phyloP scores from a whole-genome alignment of 1,284 basidiomycete species.

The Inonotus hispidus region DNA sequence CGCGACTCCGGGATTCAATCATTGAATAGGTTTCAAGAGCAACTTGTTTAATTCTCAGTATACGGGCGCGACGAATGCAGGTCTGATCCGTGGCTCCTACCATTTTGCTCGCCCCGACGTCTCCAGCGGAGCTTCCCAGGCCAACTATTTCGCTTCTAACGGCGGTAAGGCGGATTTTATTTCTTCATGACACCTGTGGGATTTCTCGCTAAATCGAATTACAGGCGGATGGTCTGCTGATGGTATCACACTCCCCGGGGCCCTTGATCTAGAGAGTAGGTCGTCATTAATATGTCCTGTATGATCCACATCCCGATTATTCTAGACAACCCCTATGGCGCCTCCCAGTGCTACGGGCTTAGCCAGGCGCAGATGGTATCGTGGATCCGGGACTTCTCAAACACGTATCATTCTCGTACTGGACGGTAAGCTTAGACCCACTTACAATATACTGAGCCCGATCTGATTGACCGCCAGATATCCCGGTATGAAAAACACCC shows the following conservation, averaged over 20 bases:
- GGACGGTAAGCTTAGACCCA: slow-evolving; percentile 34
- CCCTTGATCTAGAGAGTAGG: slow-evolving; percentile 60
- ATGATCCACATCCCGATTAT: not conserved
- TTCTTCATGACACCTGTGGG: not conserved
- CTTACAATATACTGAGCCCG: slow-evolving; percentile 15
- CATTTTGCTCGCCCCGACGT: slow-evolving; percentile 54
- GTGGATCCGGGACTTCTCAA: slow-evolving; percentile 59
- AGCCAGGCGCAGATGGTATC: slow-evolving; percentile 48
- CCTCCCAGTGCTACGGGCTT: slow-evolving; percentile 54
- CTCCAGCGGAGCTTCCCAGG: slow-evolving; percentile 53
- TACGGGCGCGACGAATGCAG: slow-evolving; percentile 47
- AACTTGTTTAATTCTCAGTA: slow-evolving; percentile 45
- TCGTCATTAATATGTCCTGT: not conserved
- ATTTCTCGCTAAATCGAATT: slow-evolving; percentile 6
- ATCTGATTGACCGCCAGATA: slow-evolving; percentile 26
- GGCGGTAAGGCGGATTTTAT: slow-evolving; percentile 38
- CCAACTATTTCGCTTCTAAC: slow-evolving; percentile 53
- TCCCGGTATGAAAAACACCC: slow-evolving; percentile 26
- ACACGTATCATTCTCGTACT: slow-evolving; percentile 52
- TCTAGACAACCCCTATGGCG: slow-evolving; percentile 44
- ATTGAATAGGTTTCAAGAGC: slow-evolving; percentile 29
- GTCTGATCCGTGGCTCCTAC: slow-evolving; percentile 53
- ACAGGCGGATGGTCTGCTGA: slow-evolving; percentile 52
- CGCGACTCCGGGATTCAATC: too few relatives aligned
- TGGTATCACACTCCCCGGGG: slow-evolving; percentile 58